phyloP scores from a whole-genome alignment of 441 rosid species.

The Omphalea diandra region DNA sequence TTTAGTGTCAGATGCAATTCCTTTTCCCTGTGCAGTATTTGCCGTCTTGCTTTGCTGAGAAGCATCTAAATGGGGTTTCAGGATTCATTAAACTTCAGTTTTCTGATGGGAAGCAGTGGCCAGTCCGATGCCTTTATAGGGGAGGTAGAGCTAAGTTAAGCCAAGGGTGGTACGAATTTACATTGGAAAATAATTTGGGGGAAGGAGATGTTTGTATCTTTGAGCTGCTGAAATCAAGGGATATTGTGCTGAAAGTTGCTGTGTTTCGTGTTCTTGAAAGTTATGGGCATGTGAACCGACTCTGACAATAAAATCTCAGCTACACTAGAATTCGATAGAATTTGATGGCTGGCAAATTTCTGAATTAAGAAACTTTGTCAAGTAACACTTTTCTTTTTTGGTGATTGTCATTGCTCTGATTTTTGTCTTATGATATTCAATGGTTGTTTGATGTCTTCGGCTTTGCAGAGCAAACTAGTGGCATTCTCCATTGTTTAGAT shows the following conservation, averaged over 20 bases:
- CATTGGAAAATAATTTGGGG: constrained; percentile 82
- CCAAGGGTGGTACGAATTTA: constrained; percentile 95
- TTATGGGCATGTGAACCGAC: constrained; percentile 27
- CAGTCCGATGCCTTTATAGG: constrained; percentile 82
- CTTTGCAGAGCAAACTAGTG: constrained; percentile 29
- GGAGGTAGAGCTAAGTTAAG: constrained; percentile 93
- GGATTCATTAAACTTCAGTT: constrained; percentile 89
- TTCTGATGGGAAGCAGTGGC: constrained; percentile 85
- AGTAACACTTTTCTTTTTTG: constrained; percentile 20
- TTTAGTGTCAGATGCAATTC: constrained; percentile 4
- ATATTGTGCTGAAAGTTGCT: constrained; percentile 82
- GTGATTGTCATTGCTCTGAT: constrained; percentile 20
- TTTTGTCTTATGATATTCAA: not conserved
- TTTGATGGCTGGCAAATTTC: constrained; percentile 24
- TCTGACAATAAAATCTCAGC: constrained; percentile 25
- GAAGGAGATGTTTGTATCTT: constrained; percentile 97
- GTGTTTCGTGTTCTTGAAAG: constrained; percentile 61
- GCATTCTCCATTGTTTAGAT: constrained; percentile 28
- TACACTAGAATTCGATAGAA: constrained; percentile 18
- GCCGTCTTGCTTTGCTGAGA: constrained; percentile 95
- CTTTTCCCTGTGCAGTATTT: constrained; percentile 60
- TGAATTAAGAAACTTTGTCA: constrained; percentile 22
- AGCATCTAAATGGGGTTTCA: constrained; percentile 79
- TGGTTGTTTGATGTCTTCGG: constrained; percentile 31
- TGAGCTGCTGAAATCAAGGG: constrained; percentile 73